Evolutionary conservation across 148 eudicot genomes (phyloP).

Genomic region (Cornus kousa): DNA sequence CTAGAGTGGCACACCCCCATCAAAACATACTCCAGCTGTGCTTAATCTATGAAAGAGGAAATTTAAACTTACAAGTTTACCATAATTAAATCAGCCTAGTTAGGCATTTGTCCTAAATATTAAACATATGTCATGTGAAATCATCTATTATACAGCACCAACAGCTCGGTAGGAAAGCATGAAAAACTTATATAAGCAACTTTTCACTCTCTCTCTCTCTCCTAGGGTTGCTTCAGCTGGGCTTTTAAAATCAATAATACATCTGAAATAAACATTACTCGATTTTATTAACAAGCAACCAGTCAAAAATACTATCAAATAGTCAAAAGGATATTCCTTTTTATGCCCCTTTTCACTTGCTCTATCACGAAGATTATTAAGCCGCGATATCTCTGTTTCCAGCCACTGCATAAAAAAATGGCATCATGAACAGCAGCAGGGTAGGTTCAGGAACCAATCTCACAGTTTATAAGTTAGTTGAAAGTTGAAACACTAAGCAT

Average conservation of each 20-base stretch:
- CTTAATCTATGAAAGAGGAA: not conserved
- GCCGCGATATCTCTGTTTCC: constrained; percentile 71
- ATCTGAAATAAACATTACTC: not conserved
- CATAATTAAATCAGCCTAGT: not conserved
- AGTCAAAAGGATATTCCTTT: constrained; percentile 85
- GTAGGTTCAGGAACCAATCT: constrained; percentile 5
- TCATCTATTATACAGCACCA: not conserved
- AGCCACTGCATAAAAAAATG: constrained; percentile 46
- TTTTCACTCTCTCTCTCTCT: too few relatives aligned
- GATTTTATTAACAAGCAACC: not conserved
- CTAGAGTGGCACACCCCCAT: not conserved
- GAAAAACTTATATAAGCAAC: not conserved
- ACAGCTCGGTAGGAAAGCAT: not conserved
- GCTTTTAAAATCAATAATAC: too few relatives aligned
- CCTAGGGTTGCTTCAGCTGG: not conserved
- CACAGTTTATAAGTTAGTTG: not conserved
- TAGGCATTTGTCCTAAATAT: not conserved
- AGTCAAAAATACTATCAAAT: not conserved
- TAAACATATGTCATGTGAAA: not conserved
- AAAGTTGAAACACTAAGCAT: not conserved
- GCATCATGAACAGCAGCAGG: constrained; percentile 13
- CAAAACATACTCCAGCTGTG: not conserved
- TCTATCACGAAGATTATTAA: constrained; percentile 82
- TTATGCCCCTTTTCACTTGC: constrained; percentile 88
- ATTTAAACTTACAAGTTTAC: not conserved